These are phyloP conservation scores for Euryodendron excelsum DNA, from an alignment of 148 eudicot genomes.

Conservation along the genomic window DNA sequence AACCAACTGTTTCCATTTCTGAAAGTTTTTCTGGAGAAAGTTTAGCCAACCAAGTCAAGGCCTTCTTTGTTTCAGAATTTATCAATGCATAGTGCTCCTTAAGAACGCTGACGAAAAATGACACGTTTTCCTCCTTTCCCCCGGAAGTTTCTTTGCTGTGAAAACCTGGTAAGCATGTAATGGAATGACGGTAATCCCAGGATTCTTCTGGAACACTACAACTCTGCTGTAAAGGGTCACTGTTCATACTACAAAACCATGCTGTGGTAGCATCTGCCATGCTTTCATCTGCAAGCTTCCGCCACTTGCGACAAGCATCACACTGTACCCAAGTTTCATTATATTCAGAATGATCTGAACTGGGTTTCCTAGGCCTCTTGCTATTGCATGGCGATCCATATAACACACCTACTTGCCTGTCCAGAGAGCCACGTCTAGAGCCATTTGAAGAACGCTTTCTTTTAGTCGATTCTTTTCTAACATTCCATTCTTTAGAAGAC, in stretches of 20 bases:
- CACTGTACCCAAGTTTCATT: slow-evolving; percentile 89
- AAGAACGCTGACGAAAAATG: slow-evolving; percentile 71
- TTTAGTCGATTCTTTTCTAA: slow-evolving; percentile 28
- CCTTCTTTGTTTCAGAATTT: slow-evolving; percentile 64
- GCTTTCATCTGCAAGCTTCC: slow-evolving; percentile 52
- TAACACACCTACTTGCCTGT: slow-evolving; percentile 24
- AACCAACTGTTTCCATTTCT: slow-evolving; percentile 74
- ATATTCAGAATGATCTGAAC: slow-evolving; percentile 25
- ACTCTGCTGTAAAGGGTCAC: slow-evolving; percentile 56
- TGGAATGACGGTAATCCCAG: slow-evolving; percentile 47
- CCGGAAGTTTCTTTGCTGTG: slow-evolving; percentile 63
- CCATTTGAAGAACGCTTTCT: slow-evolving; percentile 40
- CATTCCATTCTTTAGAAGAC: slow-evolving; percentile 29
- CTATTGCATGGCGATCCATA: slow-evolving; percentile 17
- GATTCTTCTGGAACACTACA: slow-evolving; percentile 78
- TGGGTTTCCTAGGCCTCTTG: slow-evolving; percentile 40
- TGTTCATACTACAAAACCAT: slow-evolving; percentile 97
- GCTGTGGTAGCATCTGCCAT: slow-evolving; percentile 42
- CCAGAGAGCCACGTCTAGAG: slow-evolving; percentile 14
- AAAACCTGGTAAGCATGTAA: slow-evolving; percentile 78
- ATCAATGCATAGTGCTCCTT: slow-evolving; percentile 64
- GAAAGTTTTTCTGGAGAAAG: slow-evolving; percentile 63
- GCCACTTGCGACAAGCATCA: slow-evolving; percentile 91
- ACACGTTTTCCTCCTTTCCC: slow-evolving; percentile 68
- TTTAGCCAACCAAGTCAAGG: slow-evolving; percentile 81